Evolutionary conservation across 805 yeast genomes (phyloP).

Genomic region (Ogataea pignaliae): DNA sequence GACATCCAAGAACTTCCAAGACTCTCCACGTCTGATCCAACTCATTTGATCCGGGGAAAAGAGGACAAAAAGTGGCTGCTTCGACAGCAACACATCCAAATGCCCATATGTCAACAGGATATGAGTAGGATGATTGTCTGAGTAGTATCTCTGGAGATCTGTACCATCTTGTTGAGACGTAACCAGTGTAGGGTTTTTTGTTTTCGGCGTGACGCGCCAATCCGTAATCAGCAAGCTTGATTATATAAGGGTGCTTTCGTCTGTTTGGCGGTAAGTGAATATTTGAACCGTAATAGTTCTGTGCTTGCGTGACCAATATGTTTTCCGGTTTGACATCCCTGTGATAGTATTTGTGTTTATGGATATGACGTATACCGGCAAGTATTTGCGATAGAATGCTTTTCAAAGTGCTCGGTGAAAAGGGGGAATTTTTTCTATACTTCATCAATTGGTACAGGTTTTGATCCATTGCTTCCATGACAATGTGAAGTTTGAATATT

Average conservation of each 20-base stretch:
- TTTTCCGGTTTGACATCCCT: conserved; percentile 95
- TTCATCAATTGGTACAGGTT: conserved; percentile 75
- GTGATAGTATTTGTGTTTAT: conserved; percentile 62
- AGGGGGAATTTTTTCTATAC: conserved; percentile 46
- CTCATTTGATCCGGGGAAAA: conserved; percentile 81
- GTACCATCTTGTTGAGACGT: conserved; percentile 84
- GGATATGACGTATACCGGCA: conserved; percentile 80
- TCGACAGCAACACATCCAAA: conserved; percentile 78
- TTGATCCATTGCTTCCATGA: conserved; percentile 86
- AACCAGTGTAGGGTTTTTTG: conserved; percentile 59
- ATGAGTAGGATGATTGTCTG: conserved; percentile 57
- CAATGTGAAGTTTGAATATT: conserved; percentile 62
- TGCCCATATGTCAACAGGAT: conserved; percentile 82
- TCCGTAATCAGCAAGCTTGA: conserved; percentile 79
- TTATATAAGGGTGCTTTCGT: conserved; percentile 45
- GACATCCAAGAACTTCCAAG: conserved; percentile 69
- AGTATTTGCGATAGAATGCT: conserved; percentile 69
- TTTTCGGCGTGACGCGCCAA: conserved; percentile 59
- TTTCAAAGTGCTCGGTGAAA: conserved; percentile 55
- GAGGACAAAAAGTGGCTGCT: conserved; percentile 65
- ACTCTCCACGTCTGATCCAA: conserved; percentile 74
- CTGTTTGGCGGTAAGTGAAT: conserved; percentile 37
- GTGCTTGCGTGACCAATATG: conserved; percentile 62
- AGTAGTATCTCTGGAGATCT: conserved; percentile 77
- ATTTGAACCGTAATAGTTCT: conserved; percentile 45